Conservation (phyloP, 2,329 filamentous ascomycete species). For the Diplodia seriata region DNA sequence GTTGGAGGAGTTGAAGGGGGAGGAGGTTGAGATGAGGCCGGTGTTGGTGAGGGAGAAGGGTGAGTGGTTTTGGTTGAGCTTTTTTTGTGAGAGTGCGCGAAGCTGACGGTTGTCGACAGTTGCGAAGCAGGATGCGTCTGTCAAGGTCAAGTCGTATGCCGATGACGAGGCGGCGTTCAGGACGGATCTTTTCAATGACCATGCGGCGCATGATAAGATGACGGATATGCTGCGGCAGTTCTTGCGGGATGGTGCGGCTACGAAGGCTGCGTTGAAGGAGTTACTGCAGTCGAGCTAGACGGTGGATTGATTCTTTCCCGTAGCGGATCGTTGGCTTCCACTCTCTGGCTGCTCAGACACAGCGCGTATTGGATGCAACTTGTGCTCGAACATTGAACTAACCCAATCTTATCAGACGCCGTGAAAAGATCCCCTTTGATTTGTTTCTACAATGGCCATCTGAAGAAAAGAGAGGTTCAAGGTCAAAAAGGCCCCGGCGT, state of each 20-base stretch:
- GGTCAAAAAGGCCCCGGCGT: background rate
- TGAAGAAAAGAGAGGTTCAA: background rate
- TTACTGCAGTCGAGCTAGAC: background rate
- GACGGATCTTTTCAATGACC: constrained; percentile 21
- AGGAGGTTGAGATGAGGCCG: constrained; percentile 12
- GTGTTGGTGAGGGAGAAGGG: constrained; percentile 9
- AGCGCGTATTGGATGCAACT: no score
- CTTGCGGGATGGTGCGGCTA: constrained; percentile 8
- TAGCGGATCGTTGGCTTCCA: no score
- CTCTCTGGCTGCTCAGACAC: background rate
- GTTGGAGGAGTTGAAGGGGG: constrained; percentile 46
- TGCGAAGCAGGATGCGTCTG: background rate
- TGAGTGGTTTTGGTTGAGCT: background rate
- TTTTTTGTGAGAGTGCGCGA: background rate
- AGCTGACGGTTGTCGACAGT: background rate
- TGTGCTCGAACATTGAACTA: background rate
- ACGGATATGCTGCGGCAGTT: constrained; percentile 26
- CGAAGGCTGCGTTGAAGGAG: constrained; percentile 13
- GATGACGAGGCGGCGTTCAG: constrained; percentile 17
- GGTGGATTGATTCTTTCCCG: background rate
- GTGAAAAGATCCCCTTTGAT: background rate
- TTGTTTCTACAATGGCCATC: background rate
- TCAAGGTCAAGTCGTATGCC: background rate
- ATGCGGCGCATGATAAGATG: constrained; percentile 24
- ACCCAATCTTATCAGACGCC: background rate